Evolutionary conservation across 2,329 filamentous ascomycete genomes (phyloP), one percentile per base, ranked within the genome.

Genomic region (Zymoseptoria pseudotritici): DNA sequence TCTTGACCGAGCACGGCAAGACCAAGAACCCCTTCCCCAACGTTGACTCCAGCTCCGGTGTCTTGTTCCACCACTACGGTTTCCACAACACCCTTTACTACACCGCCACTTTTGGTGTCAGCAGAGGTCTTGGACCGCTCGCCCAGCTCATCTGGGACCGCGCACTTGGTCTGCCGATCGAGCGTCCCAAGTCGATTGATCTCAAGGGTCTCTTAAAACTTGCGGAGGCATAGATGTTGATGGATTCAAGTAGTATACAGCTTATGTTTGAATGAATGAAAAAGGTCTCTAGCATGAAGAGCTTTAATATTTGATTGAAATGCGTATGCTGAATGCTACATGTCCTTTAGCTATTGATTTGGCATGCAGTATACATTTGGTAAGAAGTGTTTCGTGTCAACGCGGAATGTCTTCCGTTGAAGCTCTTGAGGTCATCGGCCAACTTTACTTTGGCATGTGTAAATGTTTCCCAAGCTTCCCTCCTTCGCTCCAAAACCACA

Each of bases 11-110:
- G 87, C 94, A 99, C 83, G 94, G 94, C 82, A 99, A 99, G 90
- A 97, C 93, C 84, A 97, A 97, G 90, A 97, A 97, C 89, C 93
- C 93, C 69, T 97, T 85, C 86, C 94, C 94, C 79, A 97, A 97
- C 83, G 92, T 97, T 74, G 93, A 97, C 75, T 92, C 93, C 74
- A 94, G 97, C 89, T 97, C 92, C 31, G 94, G 94, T 84, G 92
- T 97, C 5, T 83, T 99, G 54, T 97, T 99, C 85, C 88, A 97
- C 78, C 91, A 97, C 80, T 99, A 96, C 74, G 94, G 93, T 60
- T 96, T 99, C 86, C 88, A 90, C 75, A 91, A 97, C 80, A 96
- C 93, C 0, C 82, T 97, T 10, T 99, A 97, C 82, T 99, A 97
- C 80, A 87, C 85, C 17, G 85, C 84, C 9, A 86, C 84, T 5